Conservation (phyloP, 1,284 basidiomycete genomes). For the Inonotus obliquus region DNA sequence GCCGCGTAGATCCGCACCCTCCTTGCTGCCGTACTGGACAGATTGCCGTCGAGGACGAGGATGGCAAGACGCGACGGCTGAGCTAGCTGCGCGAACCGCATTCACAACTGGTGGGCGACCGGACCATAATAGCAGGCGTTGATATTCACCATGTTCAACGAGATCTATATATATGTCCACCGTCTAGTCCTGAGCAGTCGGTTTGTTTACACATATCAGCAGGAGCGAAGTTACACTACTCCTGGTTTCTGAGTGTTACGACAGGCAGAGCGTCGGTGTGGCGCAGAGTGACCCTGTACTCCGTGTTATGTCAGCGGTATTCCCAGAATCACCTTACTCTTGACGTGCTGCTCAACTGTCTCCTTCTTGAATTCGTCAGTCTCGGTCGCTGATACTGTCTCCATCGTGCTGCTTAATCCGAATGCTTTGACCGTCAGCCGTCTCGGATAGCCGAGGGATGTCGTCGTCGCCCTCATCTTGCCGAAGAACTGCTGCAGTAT, state of each 20-base stretch:
- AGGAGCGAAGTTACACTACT: constrained; percentile 47
- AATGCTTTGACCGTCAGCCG: constrained; percentile 48
- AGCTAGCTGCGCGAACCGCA: constrained; percentile 24
- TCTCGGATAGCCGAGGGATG: constrained; percentile 48
- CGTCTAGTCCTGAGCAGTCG: constrained; percentile 32
- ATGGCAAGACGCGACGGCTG: background rate
- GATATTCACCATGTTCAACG: constrained; percentile 47
- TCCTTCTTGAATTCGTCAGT: constrained; percentile 49
- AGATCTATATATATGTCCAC: constrained; percentile 53
- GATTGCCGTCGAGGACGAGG: background rate
- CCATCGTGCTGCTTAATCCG: constrained; percentile 39
- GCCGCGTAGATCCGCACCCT: constrained; percentile 36
- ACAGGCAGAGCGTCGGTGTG: constrained; percentile 52
- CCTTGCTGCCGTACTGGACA: background rate
- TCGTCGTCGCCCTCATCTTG: constrained; percentile 53
- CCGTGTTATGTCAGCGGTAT: constrained; percentile 30
- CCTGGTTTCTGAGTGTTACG: constrained; percentile 45
- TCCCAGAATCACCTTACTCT: constrained; percentile 39
- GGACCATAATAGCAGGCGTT: constrained; percentile 46
- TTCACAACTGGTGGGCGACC: constrained; percentile 42
- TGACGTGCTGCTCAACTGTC: constrained; percentile 59
- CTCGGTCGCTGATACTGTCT: constrained; percentile 45
- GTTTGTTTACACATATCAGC: constrained; percentile 55
- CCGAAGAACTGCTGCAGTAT: constrained; percentile 40
- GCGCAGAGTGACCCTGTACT: constrained; percentile 48